Evolutionary conservation across 139 green algal species (phyloP).

Genomic region (Volvox africanus): DNA sequence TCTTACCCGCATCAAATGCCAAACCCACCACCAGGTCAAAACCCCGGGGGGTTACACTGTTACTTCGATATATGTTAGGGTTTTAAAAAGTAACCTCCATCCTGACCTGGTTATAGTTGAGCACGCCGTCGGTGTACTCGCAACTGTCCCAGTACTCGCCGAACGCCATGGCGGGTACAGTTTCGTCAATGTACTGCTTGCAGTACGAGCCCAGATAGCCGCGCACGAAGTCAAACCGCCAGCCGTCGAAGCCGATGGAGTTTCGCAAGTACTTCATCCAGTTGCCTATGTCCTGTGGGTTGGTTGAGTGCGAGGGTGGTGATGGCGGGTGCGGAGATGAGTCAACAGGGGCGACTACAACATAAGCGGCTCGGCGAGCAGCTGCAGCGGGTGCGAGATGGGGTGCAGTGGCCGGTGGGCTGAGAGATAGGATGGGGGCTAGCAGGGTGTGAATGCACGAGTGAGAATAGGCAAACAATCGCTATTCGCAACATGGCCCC

Average conservation of each 20-base stretch:
- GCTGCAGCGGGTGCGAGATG: no score
- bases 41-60: not conserved
- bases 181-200: constrained; percentile 88
- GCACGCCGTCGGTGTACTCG: constrained; percentile 93
- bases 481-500: no score
- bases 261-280: constrained; percentile 92
- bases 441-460: no score
- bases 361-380: no score
- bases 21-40: not conserved
- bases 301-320: not conserved
- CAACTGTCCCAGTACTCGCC: constrained; percentile 97
- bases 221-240: constrained; percentile 96
- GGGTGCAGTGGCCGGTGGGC: no score
- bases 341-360: no score
- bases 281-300: constrained; percentile 78
- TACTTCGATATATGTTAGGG: not conserved
- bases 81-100: not conserved
- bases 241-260: constrained; percentile 94
- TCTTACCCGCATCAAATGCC: no score
- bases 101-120: constrained; percentile 96
- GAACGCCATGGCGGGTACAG: constrained; percentile 90
- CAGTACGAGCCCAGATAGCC: constrained; percentile 73
- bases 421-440: no score
- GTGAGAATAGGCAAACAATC: no score
- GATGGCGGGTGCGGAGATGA: no score